These are phyloP conservation scores for Colletotrichum somersetense DNA, from an alignment of 2,329 filamentous ascomycete species.

Conservation along the genomic window DNA sequence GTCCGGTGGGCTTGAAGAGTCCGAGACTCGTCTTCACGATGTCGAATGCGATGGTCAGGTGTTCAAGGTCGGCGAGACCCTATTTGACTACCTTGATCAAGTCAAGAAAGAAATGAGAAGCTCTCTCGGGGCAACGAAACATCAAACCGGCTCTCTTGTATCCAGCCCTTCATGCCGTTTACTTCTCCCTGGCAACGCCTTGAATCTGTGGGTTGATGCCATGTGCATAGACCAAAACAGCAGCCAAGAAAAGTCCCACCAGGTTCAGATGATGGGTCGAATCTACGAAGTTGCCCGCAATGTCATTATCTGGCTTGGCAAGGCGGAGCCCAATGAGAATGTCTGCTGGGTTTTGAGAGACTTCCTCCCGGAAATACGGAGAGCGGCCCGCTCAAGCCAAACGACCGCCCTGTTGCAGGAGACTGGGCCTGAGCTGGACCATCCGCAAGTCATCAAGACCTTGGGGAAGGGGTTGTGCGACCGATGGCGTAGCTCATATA, in stretches of 20 bases:
- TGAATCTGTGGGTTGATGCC: constrained; percentile 43
- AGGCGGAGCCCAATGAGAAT: constrained; percentile 24
- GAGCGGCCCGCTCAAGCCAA: constrained; percentile 1
- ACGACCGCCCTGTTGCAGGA: constrained; percentile 5
- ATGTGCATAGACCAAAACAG: constrained; percentile 43
- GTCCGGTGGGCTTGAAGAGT: not conserved
- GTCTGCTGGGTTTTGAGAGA: constrained; percentile 38
- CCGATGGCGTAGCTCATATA: constrained; percentile 14
- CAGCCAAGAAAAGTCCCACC: constrained; percentile 33
- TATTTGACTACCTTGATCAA: constrained; percentile 21
- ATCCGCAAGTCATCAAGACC: not conserved
- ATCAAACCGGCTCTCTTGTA: not conserved
- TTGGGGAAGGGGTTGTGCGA: constrained; percentile 5
- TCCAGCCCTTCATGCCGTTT: not conserved
- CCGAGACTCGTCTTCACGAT: not conserved
- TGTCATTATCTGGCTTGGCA: constrained; percentile 31
- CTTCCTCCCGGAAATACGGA: constrained; percentile 22
- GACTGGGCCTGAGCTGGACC: constrained; percentile 23
- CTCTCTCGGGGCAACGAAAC: accelerated
- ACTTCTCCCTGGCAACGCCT: not conserved
- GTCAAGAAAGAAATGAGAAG: constrained; percentile 3
- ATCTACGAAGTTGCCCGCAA: constrained; percentile 39
- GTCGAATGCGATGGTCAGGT: constrained; percentile 15
- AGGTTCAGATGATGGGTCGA: constrained; percentile 44
- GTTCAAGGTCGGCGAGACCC: constrained; percentile 10